A percentile compares a stretch with the other conserved stretches of the same genome.
Conservation (phyloP, 1,284 basidiomycete species). For the Ceratobasidium sp. region DNA sequence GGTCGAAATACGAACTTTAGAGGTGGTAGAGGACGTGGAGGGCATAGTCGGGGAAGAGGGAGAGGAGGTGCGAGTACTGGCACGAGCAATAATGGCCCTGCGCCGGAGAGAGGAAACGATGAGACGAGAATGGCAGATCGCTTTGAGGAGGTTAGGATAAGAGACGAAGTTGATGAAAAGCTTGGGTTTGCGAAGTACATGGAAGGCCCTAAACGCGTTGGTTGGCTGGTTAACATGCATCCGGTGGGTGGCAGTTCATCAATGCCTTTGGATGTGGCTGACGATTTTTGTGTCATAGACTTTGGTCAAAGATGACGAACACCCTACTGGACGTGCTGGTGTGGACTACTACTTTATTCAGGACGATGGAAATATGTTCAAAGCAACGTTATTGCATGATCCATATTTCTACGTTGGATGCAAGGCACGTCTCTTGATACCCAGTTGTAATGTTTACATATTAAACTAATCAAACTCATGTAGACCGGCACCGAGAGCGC, state of each 20-base stretch:
- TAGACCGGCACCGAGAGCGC: constrained; percentile 87
- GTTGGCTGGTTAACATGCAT: constrained; percentile 99
- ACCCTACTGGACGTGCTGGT: constrained; percentile 83
- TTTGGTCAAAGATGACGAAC: constrained; percentile 83
- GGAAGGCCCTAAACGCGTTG: constrained; percentile 76
- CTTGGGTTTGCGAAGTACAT: constrained; percentile 87
- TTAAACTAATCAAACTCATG: background rate
- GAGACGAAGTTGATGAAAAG: constrained; percentile 92
- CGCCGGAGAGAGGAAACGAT: constrained; percentile 82
- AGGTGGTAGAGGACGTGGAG: constrained; percentile 44
- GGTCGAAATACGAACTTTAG: constrained; percentile 54
- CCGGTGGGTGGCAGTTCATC: constrained; percentile 68
- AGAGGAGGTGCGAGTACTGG: constrained; percentile 50
- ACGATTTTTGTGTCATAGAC: constrained; percentile 62
- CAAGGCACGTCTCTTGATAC: constrained; percentile 67
- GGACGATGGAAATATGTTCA: constrained; percentile 97
- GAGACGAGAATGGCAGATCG: constrained; percentile 83
- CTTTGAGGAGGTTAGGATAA: constrained; percentile 79
- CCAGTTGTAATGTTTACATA: background rate
- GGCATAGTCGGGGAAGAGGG: constrained; percentile 52
- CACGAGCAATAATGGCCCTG: constrained; percentile 53
- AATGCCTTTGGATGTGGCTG: background rate
- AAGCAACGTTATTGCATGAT: constrained; percentile 90
- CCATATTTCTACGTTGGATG: constrained; percentile 95
- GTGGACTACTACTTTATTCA: constrained; percentile 99